These are phyloP conservation scores for Arthroderma sp. DNA, from an alignment of 2,329 filamentous ascomycete species.

Conservation along the genomic window DNA sequence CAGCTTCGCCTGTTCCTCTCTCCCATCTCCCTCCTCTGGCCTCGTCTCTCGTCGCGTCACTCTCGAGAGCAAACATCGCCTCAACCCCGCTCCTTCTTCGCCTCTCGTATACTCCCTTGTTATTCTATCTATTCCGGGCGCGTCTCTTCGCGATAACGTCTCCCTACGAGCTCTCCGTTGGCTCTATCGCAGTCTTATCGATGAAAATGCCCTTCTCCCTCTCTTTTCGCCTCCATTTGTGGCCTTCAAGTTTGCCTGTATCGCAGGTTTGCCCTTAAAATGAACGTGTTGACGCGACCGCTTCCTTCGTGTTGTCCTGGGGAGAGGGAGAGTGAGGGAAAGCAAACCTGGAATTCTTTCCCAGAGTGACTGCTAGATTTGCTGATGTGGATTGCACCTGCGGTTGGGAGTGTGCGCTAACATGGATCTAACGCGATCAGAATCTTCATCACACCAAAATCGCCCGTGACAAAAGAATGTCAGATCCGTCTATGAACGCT, in stretches of 20 bases:
- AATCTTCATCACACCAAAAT: background rate
- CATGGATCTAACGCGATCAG: background rate
- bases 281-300: background rate
- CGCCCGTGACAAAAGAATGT: conserved; percentile 20
- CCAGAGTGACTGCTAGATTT: background rate
- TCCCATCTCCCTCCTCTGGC: background rate
- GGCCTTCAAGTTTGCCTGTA: background rate
- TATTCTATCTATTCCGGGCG: background rate
- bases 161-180: background rate
- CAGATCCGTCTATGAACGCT: conserved; percentile 28
- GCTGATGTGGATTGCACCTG: background rate
- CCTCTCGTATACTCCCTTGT: background rate
- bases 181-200: background rate
- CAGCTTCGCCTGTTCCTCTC: background rate
- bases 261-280: background rate
- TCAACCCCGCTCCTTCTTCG: conserved; percentile 5
- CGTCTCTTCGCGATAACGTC: background rate
- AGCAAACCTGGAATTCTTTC: too few species aligned
- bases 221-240: background rate
- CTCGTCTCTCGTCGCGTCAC: background rate
- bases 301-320: background rate
- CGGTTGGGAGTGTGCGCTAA: background rate
- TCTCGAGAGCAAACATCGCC: background rate
- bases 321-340: too few species aligned
- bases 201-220: background rate